These are phyloP conservation scores for Elaphomyces granulatus DNA, from an alignment of 495 filamentous ascomycete genomes.

Conservation along the genomic window DNA sequence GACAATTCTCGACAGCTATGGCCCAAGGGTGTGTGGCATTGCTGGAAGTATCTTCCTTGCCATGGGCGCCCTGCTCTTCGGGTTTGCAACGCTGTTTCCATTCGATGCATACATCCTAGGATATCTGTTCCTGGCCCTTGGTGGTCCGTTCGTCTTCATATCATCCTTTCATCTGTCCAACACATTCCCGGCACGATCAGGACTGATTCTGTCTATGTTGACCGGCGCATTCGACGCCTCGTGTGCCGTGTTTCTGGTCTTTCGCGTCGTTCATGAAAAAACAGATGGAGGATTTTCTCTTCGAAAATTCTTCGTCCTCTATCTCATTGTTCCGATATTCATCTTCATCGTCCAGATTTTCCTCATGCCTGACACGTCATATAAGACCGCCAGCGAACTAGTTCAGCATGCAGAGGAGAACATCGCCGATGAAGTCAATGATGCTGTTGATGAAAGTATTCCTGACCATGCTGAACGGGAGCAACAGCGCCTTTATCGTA, in stretches of 20 bases:
- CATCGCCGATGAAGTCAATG: conserved; percentile 31
- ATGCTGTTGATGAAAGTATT: conserved; percentile 44
- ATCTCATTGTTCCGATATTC: conserved; percentile 57
- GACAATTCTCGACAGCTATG: conserved; percentile 71
- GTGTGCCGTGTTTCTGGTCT: conserved; percentile 77
- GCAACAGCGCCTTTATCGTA: conserved; percentile 46
- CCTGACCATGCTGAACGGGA: conserved; percentile 35
- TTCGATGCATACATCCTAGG: conserved; percentile 65
- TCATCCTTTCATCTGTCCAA: conserved; percentile 88
- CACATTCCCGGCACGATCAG: conserved; percentile 73
- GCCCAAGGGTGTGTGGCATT: conserved; percentile 61
- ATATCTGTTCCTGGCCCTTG: conserved; percentile 70
- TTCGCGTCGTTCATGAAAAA: conserved; percentile 58
- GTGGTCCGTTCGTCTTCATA: conserved; percentile 84
- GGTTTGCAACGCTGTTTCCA: conserved; percentile 44
- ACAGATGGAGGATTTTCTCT: conserved; percentile 46
- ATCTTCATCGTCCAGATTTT: conserved; percentile 57
- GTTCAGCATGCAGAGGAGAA: conserved; percentile 53
- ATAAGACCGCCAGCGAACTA: conserved; percentile 79
- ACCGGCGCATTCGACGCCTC: conserved; percentile 87
- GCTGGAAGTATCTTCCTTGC: conserved; percentile 56
- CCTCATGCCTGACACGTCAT: conserved; percentile 65
- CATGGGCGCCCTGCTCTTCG: conserved; percentile 55
- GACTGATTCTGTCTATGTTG: conserved; percentile 68
- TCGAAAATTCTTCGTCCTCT: conserved; percentile 59